Conservation (phyloP, 768 basidiomycete species). For the Suillus placidus region DNA sequence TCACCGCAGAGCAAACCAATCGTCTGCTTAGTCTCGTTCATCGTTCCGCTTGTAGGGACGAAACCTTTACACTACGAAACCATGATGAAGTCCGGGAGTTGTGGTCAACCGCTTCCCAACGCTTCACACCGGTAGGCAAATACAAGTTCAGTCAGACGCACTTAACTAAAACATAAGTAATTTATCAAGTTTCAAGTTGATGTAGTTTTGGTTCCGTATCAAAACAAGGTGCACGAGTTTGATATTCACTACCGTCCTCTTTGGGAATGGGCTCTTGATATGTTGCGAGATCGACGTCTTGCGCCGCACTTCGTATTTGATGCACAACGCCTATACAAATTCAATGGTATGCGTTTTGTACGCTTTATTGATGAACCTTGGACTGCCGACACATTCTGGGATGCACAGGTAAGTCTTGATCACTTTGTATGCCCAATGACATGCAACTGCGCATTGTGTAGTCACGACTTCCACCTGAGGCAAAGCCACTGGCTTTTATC, state of each 20-base stretch:
- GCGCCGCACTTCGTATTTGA: slow-evolving; percentile 34
- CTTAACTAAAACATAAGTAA: neutral
- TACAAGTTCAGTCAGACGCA: neutral
- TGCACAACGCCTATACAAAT: slow-evolving; percentile 33
- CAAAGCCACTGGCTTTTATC: slow-evolving; percentile 35
- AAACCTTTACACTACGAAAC: slow-evolving; percentile 23
- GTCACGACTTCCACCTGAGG: slow-evolving; percentile 18
- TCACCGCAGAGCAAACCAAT: slow-evolving; percentile 23
- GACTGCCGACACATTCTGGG: slow-evolving; percentile 40
- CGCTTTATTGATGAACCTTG: slow-evolving; percentile 40
- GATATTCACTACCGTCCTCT: slow-evolving; percentile 25
- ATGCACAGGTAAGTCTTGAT: slow-evolving; percentile 34
- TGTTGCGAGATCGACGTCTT: slow-evolving; percentile 30
- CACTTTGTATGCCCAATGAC: neutral
- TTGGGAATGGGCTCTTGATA: slow-evolving; percentile 31
- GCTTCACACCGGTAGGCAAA: slow-evolving; percentile 14
- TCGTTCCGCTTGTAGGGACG: neutral
- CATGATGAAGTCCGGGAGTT: slow-evolving; percentile 20
- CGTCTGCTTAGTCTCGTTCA: slow-evolving; percentile 23
- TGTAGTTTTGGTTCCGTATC: slow-evolving; percentile 22
- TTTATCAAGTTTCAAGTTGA: slow-evolving; percentile 20
- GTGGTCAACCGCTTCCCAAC: slow-evolving; percentile 19
- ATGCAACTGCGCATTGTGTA: slow-evolving; percentile 5
- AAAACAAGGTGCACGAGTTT: slow-evolving; percentile 16
- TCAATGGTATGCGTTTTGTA: slow-evolving; percentile 30